These are phyloP conservation scores for Exobasidium rhododendri DNA, from an alignment of 1,284 basidiomycete species.

Conservation along the genomic window DNA sequence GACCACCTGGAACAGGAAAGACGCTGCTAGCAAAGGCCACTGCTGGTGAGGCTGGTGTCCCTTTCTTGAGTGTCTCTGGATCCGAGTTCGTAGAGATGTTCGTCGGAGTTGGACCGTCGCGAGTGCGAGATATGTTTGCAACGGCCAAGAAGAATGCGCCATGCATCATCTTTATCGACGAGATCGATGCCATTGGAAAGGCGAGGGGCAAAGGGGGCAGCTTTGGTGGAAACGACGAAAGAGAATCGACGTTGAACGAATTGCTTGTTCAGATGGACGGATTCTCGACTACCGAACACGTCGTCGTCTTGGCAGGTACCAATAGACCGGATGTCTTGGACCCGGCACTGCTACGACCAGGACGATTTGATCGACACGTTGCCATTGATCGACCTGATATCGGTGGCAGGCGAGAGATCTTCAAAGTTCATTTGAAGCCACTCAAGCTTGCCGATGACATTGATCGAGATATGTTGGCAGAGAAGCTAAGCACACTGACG, in stretches of 20 bases:
- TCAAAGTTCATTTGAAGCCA: conserved; percentile 84
- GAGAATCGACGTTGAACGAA: conserved; percentile 96
- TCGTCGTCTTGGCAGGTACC: conserved; percentile 94
- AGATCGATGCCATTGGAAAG: conserved; percentile 89
- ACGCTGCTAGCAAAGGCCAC: conserved; percentile 97
- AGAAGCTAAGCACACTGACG: conserved; percentile 88
- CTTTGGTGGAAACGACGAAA: conserved; percentile 94
- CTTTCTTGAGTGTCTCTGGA: conserved; percentile 96
- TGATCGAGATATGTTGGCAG: conserved; percentile 56
- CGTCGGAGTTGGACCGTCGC: conserved; percentile 95
- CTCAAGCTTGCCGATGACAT: conserved; percentile 59
- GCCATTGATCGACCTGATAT: conserved; percentile 93
- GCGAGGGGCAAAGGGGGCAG: conserved; percentile 80
- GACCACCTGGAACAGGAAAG: conserved; percentile 97
- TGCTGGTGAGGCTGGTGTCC: conserved; percentile 92
- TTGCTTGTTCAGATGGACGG: conserved; percentile 99
- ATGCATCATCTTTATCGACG: conserved; percentile 72
- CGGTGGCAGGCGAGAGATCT: conserved; percentile 87
- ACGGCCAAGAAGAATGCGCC: conserved; percentile 96
- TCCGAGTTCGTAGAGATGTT: conserved; percentile 99
- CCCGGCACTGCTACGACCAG: conserved; percentile 88
- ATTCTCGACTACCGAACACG: conserved; percentile 90
- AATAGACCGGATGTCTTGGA: conserved; percentile 96
- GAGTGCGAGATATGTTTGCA: conserved; percentile 94
- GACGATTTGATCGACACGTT: conserved; percentile 96